Conservation (phyloP, 768 basidiomycete species). For the Boletus rubroflammeus region DNA sequence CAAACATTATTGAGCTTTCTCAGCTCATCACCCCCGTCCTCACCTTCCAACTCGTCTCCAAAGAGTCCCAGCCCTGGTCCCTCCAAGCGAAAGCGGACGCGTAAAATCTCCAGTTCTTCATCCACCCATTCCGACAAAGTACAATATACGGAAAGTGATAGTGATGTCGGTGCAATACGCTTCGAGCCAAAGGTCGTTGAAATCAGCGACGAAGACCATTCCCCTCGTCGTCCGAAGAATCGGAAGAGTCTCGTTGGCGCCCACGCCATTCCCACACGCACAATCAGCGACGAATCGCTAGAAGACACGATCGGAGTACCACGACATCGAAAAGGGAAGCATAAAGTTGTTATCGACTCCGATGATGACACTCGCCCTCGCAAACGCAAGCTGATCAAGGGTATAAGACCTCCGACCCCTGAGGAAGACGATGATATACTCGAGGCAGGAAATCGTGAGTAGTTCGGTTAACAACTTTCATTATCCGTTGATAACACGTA, state of each 20-base stretch:
- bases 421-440: conserved; percentile 42
- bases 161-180: conserved; percentile 49
- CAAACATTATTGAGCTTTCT: conserved; percentile 39
- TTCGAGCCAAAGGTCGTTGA: conserved; percentile 39
- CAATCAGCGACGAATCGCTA: conserved; percentile 21
- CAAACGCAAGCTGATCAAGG: conserved; percentile 43
- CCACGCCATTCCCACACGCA: conserved; percentile 10
- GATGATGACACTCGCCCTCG: conserved; percentile 36
- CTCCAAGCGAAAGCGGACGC: conserved; percentile 16
- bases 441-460: conserved; percentile 53
- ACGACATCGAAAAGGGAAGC: conserved; percentile 22
- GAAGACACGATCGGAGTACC: conserved; percentile 19
- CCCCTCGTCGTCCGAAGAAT: conserved; percentile 26
- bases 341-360: conserved; percentile 26
- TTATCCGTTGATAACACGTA: not conserved
- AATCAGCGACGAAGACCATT: conserved; percentile 24
- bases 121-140: conserved; percentile 17
- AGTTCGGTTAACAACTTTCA: not conserved
- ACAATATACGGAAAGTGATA: conserved; percentile 39
- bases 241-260: conserved; percentile 10
- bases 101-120: conserved; percentile 10
- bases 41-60: conserved; percentile 9
- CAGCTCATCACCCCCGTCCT: conserved; percentile 27
- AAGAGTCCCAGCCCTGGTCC: conserved; percentile 1
- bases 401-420: conserved; percentile 39